Conservation (phyloP, 257 asterid genomes). For the Catharanthus roseus region DNA sequence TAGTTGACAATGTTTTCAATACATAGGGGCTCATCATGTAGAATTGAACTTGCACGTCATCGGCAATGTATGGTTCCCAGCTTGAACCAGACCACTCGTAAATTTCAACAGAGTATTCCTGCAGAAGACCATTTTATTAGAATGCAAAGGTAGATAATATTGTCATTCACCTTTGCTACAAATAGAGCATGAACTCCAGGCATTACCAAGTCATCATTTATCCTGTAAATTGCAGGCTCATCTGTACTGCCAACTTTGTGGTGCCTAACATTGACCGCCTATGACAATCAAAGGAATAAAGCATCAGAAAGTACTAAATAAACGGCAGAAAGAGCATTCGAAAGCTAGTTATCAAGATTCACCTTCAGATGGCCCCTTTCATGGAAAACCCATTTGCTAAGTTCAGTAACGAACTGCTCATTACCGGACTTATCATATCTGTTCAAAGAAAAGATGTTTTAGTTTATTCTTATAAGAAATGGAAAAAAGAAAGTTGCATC, state of each 20-base stretch:
- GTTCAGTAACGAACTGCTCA: slow-evolving; percentile 62
- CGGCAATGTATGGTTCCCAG: slow-evolving; percentile 75
- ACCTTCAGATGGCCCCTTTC: slow-evolving; percentile 94
- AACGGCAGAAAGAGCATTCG: not conserved
- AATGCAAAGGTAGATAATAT: not conserved
- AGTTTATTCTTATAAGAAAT: not conserved
- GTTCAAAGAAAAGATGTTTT: slow-evolving; percentile 15
- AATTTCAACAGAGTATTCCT: slow-evolving; percentile 70
- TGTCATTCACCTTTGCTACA: not conserved
- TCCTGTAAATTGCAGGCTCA: slow-evolving; percentile 79
- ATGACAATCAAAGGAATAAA: not conserved
- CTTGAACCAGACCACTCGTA: slow-evolving; percentile 75
- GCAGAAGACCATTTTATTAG: not conserved
- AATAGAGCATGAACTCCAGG: not conserved
- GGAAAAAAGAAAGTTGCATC: not conserved
- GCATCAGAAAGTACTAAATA: not conserved
- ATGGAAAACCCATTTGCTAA: slow-evolving; percentile 87
- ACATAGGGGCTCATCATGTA: slow-evolving; percentile 92
- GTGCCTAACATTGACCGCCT: slow-evolving; percentile 79
- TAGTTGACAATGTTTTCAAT: slow-evolving; percentile 64
- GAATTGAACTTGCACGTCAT: slow-evolving; percentile 85
- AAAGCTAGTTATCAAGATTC: slow-evolving; percentile 6
- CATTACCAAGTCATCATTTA: slow-evolving; percentile 80
- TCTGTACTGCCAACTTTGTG: slow-evolving; percentile 59
- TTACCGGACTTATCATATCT: slow-evolving; percentile 75